Evolutionary conservation across 257 asterid genomes (phyloP).

Genomic region (Solanum gracilifrons): DNA sequence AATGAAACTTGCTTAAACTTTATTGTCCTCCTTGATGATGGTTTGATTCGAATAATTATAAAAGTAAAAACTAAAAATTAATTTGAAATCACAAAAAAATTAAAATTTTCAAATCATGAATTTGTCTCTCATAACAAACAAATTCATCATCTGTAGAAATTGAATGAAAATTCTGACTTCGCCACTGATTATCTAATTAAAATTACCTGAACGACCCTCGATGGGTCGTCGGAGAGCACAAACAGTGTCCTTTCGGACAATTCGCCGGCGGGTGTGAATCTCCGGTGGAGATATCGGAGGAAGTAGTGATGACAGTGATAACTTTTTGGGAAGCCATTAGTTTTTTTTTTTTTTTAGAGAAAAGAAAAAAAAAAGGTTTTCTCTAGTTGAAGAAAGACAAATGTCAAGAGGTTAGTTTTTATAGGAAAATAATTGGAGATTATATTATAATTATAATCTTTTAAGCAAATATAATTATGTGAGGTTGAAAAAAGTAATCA

Average conservation of each 20-base stretch:
- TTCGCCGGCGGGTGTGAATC: neutral
- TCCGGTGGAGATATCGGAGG: neutral
- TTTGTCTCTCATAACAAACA: neutral
- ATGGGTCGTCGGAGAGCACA: constrained; percentile 18
- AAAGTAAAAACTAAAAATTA: neutral
- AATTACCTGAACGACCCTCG: constrained; percentile 7
- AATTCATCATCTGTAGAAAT: neutral
- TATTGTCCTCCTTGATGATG: neutral
- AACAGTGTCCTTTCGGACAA: constrained; percentile 11
- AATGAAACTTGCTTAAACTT: neutral
- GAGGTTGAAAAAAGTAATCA: neutral
- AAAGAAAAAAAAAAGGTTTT: neutral
- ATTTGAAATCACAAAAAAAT: neutral
- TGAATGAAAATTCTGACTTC: neutral
- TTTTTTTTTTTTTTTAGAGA: neutral
- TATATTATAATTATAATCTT: neutral
- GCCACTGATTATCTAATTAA: neutral
- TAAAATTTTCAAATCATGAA: neutral
- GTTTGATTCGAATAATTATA: neutral
- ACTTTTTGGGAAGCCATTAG: neutral
- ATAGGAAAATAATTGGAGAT: neutral
- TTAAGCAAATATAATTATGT: neutral
- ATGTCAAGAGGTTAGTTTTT: neutral
- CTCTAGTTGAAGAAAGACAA: neutral
- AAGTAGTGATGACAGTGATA: neutral